Evolutionary conservation across 345 rosid species (phyloP).

Genomic region (Turritis glabra): DNA sequence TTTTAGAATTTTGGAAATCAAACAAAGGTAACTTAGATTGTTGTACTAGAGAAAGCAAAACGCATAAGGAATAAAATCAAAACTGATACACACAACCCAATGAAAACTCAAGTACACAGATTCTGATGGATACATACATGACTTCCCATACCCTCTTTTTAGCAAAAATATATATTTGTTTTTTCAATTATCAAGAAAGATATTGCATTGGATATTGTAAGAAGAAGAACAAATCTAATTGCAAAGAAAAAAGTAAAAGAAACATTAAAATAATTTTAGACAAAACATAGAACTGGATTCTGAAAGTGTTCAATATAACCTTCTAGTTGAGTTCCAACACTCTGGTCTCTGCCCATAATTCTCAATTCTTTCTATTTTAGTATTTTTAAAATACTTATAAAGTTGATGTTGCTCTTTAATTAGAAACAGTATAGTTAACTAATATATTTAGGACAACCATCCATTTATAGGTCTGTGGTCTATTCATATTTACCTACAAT

Average conservation of each 20-base stretch:
- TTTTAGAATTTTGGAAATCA: not conserved
- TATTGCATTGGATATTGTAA: conserved; percentile 29
- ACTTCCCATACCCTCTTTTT: conserved; percentile 24
- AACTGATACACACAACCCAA: conserved; percentile 21
- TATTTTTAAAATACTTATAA: not conserved
- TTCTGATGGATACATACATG: conserved; percentile 25
- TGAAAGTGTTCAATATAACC: not conserved
- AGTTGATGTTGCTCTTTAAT: conserved; percentile 18
- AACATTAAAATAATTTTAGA: not conserved
- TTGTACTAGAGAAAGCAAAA: conserved; percentile 14
- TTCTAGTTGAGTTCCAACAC: conserved; percentile 32
- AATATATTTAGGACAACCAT: not conserved
- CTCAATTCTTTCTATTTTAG: not conserved
- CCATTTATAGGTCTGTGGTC: conserved; percentile 32
- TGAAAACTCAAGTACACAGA: conserved; percentile 29
- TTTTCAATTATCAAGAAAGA: conserved; percentile 31
- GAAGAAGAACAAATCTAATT: not conserved
- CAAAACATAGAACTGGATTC: not conserved
- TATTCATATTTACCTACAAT: conserved; percentile 12
- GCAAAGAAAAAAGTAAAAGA: not conserved
- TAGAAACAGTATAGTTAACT: not conserved
- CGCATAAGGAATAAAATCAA: conserved; percentile 20
- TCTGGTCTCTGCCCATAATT: conserved; percentile 22
- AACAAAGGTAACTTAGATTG: conserved; percentile 4
- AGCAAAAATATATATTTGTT: not conserved